Percentiles rank a stretch among this genome's conserved stretches.
Conservation (phyloP, 106 monocot genomes). For the Gastrodia elata region DNA sequence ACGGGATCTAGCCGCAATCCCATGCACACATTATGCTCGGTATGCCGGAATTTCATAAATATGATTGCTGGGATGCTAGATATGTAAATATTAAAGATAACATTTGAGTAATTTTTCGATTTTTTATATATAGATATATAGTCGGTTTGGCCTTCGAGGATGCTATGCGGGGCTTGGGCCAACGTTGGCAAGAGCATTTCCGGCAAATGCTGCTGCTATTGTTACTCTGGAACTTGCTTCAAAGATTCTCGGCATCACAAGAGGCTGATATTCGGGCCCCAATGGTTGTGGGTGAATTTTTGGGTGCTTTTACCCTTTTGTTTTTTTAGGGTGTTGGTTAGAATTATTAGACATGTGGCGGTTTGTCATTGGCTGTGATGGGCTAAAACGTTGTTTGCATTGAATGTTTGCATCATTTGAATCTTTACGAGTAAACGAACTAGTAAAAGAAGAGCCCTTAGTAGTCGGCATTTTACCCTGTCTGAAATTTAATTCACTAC, state of each 20-base stretch:
- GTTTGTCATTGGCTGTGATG: no score
- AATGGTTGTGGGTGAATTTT: no score
- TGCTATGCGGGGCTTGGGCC: slow-evolving; percentile 94
- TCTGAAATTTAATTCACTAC: no score
- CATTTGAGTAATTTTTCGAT: no score
- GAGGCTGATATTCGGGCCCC: slow-evolving; percentile 8
- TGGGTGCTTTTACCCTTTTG: no score
- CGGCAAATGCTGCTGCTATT: slow-evolving; percentile 79
- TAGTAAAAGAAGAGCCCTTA: no score
- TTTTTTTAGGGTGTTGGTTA: no score
- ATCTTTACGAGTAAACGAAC: no score
- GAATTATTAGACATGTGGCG: no score
- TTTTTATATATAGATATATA: slow-evolving; percentile 41
- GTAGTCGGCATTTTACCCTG: no score
- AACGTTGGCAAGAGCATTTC: slow-evolving; percentile 70
- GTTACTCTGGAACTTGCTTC: slow-evolving; percentile 73
- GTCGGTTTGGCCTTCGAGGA: slow-evolving; percentile 52
- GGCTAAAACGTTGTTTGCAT: no score
- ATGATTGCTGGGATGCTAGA: background rate
- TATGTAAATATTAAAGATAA: background rate
- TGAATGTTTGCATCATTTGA: no score
- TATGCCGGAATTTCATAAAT: slow-evolving; percentile 10
- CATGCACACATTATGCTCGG: slow-evolving; percentile 33
- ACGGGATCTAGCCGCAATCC: slow-evolving; percentile 50
- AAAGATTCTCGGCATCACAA: slow-evolving; percentile 56